Evolutionary conservation across 2,329 filamentous ascomycete genomes (phyloP).

Genomic region (Didymella exigua): DNA sequence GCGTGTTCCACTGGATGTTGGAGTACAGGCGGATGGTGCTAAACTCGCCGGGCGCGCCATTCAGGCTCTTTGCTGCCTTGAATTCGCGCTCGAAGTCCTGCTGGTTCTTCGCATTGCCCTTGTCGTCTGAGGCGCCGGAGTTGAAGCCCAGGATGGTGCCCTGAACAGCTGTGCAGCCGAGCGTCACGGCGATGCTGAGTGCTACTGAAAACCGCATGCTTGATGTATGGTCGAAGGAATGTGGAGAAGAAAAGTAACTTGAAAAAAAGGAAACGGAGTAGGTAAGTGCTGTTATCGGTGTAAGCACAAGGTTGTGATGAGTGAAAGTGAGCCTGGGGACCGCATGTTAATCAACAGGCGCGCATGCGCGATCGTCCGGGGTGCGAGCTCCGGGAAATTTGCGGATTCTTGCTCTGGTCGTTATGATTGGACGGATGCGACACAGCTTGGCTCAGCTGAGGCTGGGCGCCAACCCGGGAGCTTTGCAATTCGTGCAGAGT

Average conservation of each 20-base stretch:
- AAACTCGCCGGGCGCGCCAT: constrained; percentile 68
- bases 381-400: constrained; percentile 10
- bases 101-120: constrained; percentile 59
- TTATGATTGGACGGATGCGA: constrained; percentile 10
- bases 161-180: constrained; percentile 30
- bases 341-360: constrained; percentile 14
- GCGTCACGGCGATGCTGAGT: constrained; percentile 30
- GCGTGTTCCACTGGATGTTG: constrained; percentile 70
- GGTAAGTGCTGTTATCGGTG: not conserved
- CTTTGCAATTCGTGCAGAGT: constrained; percentile 5
- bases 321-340: constrained; percentile 8
- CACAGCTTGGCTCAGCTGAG: constrained; percentile 6
- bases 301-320: not conserved
- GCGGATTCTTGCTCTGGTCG: not conserved
- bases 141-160: constrained; percentile 42
- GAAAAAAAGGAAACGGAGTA: not conserved
- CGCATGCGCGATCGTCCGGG: not conserved
- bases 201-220: constrained; percentile 31
- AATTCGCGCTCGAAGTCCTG: constrained; percentile 73
- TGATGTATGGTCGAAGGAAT: constrained; percentile 7
- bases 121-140: constrained; percentile 39
- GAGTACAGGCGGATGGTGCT: constrained; percentile 74
- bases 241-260: constrained; percentile 2
- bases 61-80: constrained; percentile 65
- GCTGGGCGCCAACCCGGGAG: constrained; percentile 7